Percentiles rank a stretch among this genome's conserved stretches.
Conservation (phyloP, 2,329 filamentous ascomycete species). For the Fusarium chlamydosporum region DNA sequence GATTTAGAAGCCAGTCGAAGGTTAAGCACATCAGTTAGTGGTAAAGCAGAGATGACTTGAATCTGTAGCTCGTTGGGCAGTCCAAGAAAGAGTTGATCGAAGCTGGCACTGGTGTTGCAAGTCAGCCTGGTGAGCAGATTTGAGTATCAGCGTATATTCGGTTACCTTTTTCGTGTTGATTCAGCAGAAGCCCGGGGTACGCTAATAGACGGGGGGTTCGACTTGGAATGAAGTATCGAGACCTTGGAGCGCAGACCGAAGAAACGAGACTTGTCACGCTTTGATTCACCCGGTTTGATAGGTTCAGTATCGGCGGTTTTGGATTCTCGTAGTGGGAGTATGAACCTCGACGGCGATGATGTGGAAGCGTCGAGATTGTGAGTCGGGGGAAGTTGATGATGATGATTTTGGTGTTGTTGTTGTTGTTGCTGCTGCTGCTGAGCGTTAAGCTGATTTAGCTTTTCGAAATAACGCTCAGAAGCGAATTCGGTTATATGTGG, state of each 20-base stretch:
- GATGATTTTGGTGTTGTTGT: constrained; percentile 49
- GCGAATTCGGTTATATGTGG: constrained; percentile 76
- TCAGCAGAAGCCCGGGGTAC: constrained; percentile 48
- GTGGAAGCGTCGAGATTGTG: constrained; percentile 46
- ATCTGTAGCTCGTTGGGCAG: constrained; percentile 74
- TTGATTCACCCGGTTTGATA: constrained; percentile 53
- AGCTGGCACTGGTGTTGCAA: constrained; percentile 51
- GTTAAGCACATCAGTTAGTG: constrained; percentile 72
- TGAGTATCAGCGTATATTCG: background rate
- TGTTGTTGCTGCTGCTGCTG: constrained; percentile 60
- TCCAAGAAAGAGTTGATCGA: constrained; percentile 70
- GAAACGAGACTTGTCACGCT: constrained; percentile 61
- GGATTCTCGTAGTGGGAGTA: constrained; percentile 64
- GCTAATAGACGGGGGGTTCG: constrained; percentile 38
- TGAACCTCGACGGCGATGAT: constrained; percentile 60
- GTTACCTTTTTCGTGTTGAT: constrained; percentile 55
- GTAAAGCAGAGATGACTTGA: constrained; percentile 72
- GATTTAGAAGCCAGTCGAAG: constrained; percentile 70
- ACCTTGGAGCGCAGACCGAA: constrained; percentile 59
- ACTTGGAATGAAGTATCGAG: constrained; percentile 55
- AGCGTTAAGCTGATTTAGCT: constrained; percentile 69
- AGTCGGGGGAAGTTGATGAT: constrained; percentile 45
- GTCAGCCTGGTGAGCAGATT: constrained; percentile 12
- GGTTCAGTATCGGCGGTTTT: constrained; percentile 54
- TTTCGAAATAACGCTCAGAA: constrained; percentile 74